A percentile compares a stretch with the other conserved stretches of the same genome.
Conservation (phyloP, 108 stramenopile species). For the Pseudonitzschia multistriata region DNA sequence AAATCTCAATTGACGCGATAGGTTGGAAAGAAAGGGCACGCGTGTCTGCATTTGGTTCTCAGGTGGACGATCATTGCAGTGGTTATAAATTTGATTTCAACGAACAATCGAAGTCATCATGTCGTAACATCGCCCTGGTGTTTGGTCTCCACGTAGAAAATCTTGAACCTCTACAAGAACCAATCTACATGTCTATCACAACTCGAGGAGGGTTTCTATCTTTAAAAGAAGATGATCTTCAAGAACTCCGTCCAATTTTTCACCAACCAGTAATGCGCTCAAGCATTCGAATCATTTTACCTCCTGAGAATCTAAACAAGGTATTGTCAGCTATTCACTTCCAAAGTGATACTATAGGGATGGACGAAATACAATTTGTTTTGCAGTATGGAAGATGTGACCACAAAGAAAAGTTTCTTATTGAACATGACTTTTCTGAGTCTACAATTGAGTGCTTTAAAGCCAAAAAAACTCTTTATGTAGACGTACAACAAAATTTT, state of each 20-base stretch:
- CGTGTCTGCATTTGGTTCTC: conserved; percentile 3
- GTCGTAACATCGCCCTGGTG: conserved; percentile 6
- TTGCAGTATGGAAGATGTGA: conserved; percentile 19
- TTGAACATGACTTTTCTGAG: conserved; percentile 8
- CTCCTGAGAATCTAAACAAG: conserved; percentile 4
- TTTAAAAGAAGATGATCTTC: conserved; percentile 13
- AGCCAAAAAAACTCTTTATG: conserved; percentile 1
- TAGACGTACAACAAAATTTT: conserved; percentile 13
- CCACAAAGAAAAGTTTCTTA: conserved; percentile 4
- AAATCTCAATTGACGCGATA: not conserved
- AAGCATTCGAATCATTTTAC: conserved; percentile 19
- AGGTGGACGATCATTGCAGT: conserved; percentile 17
- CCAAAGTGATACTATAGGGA: conserved; percentile 22
- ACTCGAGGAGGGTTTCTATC: conserved; percentile 17
- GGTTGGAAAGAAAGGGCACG: not conserved
- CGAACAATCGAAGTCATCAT: not conserved
- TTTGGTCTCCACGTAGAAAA: conserved; percentile 10
- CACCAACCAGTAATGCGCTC: conserved; percentile 26
- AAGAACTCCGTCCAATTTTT: not conserved
- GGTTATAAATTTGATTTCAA: conserved; percentile 28
- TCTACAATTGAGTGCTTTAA: conserved; percentile 15
- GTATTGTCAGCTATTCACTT: conserved; percentile 26
- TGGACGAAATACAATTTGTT: conserved; percentile 16
- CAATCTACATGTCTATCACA: not conserved
- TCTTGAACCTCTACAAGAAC: conserved; percentile 14